Conservation (phyloP, 192 early-diverging fungal genomes). For the Rhizophagus prolifer region DNA sequence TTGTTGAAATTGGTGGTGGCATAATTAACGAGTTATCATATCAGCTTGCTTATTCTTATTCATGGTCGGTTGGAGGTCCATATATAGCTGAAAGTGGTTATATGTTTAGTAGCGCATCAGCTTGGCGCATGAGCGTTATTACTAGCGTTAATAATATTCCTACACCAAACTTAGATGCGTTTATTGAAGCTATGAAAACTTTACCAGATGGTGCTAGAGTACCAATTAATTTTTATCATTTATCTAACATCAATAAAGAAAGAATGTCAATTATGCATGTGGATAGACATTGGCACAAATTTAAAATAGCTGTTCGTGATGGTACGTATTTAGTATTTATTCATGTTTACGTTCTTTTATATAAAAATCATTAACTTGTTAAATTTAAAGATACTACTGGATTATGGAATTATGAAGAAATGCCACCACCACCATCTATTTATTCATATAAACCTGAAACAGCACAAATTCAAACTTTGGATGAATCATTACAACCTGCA, state of each 20-base stretch:
- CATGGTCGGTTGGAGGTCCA: slow-evolving; percentile 71
- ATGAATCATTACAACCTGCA: slow-evolving; percentile 68
- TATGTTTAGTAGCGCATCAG: slow-evolving; percentile 63
- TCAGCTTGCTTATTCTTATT: slow-evolving; percentile 70
- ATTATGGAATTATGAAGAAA: slow-evolving; percentile 73
- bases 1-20: slow-evolving; percentile 83
- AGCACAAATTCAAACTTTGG: slow-evolving; percentile 70
- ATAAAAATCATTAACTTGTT: neutral
- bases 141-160: slow-evolving; percentile 65
- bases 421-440: slow-evolving; percentile 61
- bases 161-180: slow-evolving; percentile 62
- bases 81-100: slow-evolving; percentile 73
- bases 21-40: slow-evolving; percentile 74
- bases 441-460: slow-evolving; percentile 55
- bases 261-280: slow-evolving; percentile 79
- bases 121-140: slow-evolving; percentile 70
- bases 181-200: slow-evolving; percentile 61
- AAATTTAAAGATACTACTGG: slow-evolving; percentile 62
- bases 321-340: slow-evolving; percentile 34
- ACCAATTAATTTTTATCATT: slow-evolving; percentile 67
- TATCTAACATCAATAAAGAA: slow-evolving; percentile 80
- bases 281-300: slow-evolving; percentile 84
- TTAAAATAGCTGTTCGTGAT: slow-evolving; percentile 76
- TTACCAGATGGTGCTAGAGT: slow-evolving; percentile 63
- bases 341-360: neutral